Evolutionary conservation across 2,329 filamentous ascomycete genomes (phyloP).

Genomic region (Fusarium subtropicale): DNA sequence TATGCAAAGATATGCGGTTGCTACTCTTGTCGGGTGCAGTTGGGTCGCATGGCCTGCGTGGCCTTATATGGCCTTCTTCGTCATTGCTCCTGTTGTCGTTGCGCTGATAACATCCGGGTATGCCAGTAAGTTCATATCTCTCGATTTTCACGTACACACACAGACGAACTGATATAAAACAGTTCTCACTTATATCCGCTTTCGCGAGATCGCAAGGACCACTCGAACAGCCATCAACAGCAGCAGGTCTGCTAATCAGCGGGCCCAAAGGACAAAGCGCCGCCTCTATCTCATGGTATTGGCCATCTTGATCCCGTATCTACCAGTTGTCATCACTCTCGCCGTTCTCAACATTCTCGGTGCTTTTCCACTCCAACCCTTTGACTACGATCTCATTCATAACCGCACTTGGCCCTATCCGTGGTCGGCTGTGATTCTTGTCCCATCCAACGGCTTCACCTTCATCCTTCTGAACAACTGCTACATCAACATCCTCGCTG

Average conservation of each 20-base stretch:
- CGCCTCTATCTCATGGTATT: constrained; percentile 68
- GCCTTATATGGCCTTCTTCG: constrained; percentile 62
- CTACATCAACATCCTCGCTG: constrained; percentile 62
- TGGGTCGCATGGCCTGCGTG: constrained; percentile 59
- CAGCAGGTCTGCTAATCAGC: constrained; percentile 55
- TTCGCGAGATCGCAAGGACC: constrained; percentile 58
- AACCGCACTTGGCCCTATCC: constrained; percentile 52
- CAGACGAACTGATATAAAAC: background rate
- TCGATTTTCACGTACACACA: background rate
- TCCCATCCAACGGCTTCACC: constrained; percentile 55
- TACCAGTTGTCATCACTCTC: constrained; percentile 60
- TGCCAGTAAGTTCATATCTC: constrained; percentile 56
- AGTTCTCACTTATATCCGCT: constrained; percentile 63
- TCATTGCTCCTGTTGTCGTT: constrained; percentile 59
- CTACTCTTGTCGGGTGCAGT: constrained; percentile 62
- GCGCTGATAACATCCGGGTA: constrained; percentile 59
- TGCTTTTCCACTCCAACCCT: constrained; percentile 49
- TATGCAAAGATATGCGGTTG: constrained; percentile 61
- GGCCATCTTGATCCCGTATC: constrained; percentile 63
- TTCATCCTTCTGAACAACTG: constrained; percentile 58
- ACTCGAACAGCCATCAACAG: constrained; percentile 55
- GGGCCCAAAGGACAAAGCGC: constrained; percentile 61
- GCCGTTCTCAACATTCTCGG: constrained; percentile 56
- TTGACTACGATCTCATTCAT: constrained; percentile 59
- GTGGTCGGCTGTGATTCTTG: constrained; percentile 62